Base-by-base conservation (phyloP, 495 filamentous ascomycete species). In the Tuber aestivum region DNA sequence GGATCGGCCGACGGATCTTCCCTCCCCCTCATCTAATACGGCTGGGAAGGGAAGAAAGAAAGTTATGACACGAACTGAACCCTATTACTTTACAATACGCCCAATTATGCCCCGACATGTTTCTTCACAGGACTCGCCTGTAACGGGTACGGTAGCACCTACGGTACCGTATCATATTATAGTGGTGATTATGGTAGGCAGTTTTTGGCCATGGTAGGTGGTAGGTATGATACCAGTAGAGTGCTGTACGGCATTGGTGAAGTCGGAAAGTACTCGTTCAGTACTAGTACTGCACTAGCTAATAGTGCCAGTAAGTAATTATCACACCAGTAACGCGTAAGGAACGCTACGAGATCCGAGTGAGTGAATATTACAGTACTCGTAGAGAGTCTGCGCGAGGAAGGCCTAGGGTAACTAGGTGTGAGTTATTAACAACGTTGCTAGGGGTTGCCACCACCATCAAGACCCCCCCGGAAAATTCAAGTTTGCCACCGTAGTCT, bases 101-200 rank as follows among this genome's bases (percentile, higher is more conserved):
- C 56, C 56, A 65, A 65, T 65, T 35, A 65, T 12, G 27, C 56
- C 32, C 32, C 27, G 56, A 65, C 56, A 65, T 65, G 56, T 65
- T 65, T 65, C 56, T 65, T 35, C 32, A 65, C 27, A 65, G 56
- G 56, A 65, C 56, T 35, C 56, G 56, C 35, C 56, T 65, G 50
- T 61, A 27, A 14, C 18, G 14, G 27, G 9, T 32, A 35, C 56
- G n/a, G 2, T 65, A 27, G 27, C 18, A 27, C 56, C n/a, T 32
- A 35, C 56, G n/a, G 2, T 65, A 65, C 32, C 56, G 16, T 65
- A 21, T 45, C n/a, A 65, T 14, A 14, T 27, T 61, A 21, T 45
- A 2, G 32, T 4, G 10, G 27, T 61, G n/a, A 8, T 10, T 9
- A 50, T 12, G 23, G 48, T n/a, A 32, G 48, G 56, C 0, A 27